Evolutionary conservation across 495 filamentous ascomycete genomes (phyloP).

Genomic region (Aspergillus sparsus): DNA sequence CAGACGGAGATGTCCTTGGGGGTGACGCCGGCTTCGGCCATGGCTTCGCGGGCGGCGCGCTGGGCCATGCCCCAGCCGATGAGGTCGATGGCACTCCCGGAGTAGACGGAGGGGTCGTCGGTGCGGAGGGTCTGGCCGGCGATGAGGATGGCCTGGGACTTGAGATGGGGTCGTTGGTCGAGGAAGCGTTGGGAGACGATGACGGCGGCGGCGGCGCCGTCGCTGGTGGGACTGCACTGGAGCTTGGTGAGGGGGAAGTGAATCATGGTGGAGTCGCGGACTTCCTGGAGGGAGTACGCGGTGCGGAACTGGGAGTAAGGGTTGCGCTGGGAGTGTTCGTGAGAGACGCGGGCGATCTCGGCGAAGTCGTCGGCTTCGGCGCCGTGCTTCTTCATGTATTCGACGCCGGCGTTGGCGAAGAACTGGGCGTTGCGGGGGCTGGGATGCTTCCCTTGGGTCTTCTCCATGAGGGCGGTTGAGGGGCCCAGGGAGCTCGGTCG

Average conservation of each 20-base stretch:
- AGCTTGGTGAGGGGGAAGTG: conserved; percentile 76
- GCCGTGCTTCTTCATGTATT: conserved; percentile 96
- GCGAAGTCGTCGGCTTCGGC: conserved; percentile 84
- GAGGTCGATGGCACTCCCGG: conserved; percentile 75
- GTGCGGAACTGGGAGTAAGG: conserved; percentile 96
- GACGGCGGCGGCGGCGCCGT: conserved; percentile 87
- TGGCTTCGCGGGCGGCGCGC: conserved; percentile 63
- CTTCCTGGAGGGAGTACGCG: conserved; percentile 84
- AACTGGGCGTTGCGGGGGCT: conserved; percentile 85
- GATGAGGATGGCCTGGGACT: conserved; percentile 77
- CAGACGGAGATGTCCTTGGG: conserved; percentile 74
- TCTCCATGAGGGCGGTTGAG: conserved; percentile 73
- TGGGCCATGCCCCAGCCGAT: conserved; percentile 85
- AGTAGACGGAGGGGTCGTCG: conserved; percentile 75
- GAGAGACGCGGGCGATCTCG: conserved; percentile 91
- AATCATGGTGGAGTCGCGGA: conserved; percentile 75
- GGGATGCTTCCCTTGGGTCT: conserved; percentile 74
- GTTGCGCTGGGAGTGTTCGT: conserved; percentile 85
- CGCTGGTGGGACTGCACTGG: conserved; percentile 86
- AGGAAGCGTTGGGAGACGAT: conserved; percentile 88
- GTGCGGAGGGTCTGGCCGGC: conserved; percentile 88
- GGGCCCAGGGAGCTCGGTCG: conserved; percentile 72
- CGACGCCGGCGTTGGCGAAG: conserved; percentile 93
- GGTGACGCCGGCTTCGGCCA: conserved; percentile 71
- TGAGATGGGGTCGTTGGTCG: conserved; percentile 76